phyloP scores from a whole-genome alignment of 306 rosid genomes.

The Rosa rugosa region DNA sequence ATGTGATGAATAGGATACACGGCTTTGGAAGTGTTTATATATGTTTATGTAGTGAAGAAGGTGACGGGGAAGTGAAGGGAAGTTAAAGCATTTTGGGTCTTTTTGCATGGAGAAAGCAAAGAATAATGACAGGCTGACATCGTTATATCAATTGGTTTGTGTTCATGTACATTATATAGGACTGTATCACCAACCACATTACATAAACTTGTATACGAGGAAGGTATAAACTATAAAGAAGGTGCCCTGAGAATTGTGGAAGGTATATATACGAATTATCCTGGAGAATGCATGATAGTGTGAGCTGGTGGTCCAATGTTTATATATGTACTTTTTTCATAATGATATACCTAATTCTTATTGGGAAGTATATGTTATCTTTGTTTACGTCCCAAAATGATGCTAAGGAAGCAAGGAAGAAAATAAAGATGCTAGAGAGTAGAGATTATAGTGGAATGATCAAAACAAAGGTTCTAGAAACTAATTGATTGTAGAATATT shows the following conservation, averaged over 20 bases:
- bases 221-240: neutral
- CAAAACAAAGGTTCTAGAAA: no score
- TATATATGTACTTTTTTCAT: neutral
- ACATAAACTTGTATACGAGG: neutral
- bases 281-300: neutral
- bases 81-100: slow-evolving; percentile 36
- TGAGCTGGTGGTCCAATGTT: neutral
- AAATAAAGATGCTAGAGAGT: neutral
- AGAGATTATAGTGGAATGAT: no score
- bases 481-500: neutral
- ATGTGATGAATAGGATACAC: slow-evolving; percentile 11
- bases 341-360: neutral
- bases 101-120: slow-evolving; percentile 53
- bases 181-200: neutral
- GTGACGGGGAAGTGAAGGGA: slow-evolving; percentile 21
- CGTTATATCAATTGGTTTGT: neutral
- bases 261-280: slow-evolving; percentile 38
- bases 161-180: neutral
- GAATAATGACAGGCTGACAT: slow-evolving; percentile 37
- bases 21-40: neutral
- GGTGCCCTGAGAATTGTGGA: slow-evolving; percentile 31
- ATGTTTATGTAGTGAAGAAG: slow-evolving; percentile 32
- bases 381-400: neutral
- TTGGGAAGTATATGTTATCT: neutral
- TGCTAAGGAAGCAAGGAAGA: neutral